Base-by-base conservation (phyloP, 2,329 filamentous ascomycete species). In the Colletotrichum musicola region DNA sequence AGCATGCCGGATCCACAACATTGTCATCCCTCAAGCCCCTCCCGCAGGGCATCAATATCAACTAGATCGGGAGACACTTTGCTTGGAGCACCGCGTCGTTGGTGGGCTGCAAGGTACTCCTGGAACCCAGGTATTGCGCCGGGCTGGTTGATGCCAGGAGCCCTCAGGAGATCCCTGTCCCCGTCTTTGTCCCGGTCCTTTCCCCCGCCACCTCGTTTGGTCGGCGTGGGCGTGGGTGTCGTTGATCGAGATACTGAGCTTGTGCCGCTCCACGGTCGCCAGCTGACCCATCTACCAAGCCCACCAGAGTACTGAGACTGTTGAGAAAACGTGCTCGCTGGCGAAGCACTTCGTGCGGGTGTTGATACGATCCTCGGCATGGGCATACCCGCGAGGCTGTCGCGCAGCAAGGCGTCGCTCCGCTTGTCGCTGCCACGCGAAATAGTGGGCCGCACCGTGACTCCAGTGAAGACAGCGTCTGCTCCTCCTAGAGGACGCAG, bases 101-200 rank as follows among this genome's bases (percentile, higher is more conserved):
- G 87, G 75, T 79, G 82, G 1, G 82, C 79, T 2, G 82, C 80
- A 78, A 84, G 83, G 72, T 86, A 88, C 63, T 87, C 83, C 27
- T 88, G 84, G 71, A 95, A 92, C 0, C 93, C 93, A 0, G 92
- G 88, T 50, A 96, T 91, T 0, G 89, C 85, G 0, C 93, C 93
- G 1, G 88, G 85, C 76, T 95, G 93, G 74, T 96, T 96, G 75
- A 96, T 93, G 0, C 93, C 93, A 1, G 92, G 88, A 4, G 87
- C 80, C 50, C 93, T 84, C 50, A 82, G 82, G 40, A 80, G 61
- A 12, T 81, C 79, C 63, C 77, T 77, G 35, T 81, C 78, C 65
- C 73, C 79, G 66, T 81, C 40, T 7, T 42, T 42, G 40, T 42
- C 72, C 47, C 73, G 71, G 58, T 77, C 71, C 44, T 73, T 67